A percentile compares a stretch with the other conserved stretches of the same genome.
Evolutionary conservation across 371 early-diverging fungal species (phyloP).

Genomic region (Mucor piriformis): DNA sequence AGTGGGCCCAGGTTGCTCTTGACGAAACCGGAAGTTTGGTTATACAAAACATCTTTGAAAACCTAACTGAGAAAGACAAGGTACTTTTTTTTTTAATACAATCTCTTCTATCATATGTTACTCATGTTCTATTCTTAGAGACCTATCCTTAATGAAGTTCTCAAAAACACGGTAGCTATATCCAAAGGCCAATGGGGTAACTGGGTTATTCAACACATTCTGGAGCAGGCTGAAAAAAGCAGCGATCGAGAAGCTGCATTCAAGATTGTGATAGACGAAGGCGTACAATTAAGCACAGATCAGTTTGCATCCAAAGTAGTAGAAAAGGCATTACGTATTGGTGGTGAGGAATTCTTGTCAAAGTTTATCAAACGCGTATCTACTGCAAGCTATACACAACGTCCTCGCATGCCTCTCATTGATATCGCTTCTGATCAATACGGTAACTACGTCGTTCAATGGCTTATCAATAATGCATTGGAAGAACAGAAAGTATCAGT

Average conservation of each 20-base stretch:
- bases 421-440: constrained; percentile 73
- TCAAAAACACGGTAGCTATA: constrained; percentile 84
- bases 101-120: background rate
- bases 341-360: constrained; percentile 36
- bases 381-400: constrained; percentile 8
- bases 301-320: constrained; percentile 83
- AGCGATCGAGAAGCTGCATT: constrained; percentile 54
- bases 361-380: constrained; percentile 36
- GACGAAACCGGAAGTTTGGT: constrained; percentile 81
- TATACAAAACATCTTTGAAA: constrained; percentile 83
- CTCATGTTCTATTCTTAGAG: constrained; percentile 26
- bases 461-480: constrained; percentile 55
- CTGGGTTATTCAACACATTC: constrained; percentile 98
- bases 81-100: constrained; percentile 9
- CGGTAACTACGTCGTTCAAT: constrained; percentile 91
- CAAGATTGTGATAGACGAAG: constrained; percentile 55
- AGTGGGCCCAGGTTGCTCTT: constrained; percentile 73
- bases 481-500: constrained; percentile 62
- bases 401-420: constrained; percentile 53
- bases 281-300: constrained; percentile 61
- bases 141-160: constrained; percentile 90
- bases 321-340: constrained; percentile 72
- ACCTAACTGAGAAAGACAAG: constrained; percentile 66
- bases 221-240: constrained; percentile 79
- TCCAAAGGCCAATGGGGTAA: constrained; percentile 99